These are phyloP conservation scores for Nothophytophthora sp. DNA, from an alignment of 352 stramenopile genomes.

Conservation along the genomic window DNA sequence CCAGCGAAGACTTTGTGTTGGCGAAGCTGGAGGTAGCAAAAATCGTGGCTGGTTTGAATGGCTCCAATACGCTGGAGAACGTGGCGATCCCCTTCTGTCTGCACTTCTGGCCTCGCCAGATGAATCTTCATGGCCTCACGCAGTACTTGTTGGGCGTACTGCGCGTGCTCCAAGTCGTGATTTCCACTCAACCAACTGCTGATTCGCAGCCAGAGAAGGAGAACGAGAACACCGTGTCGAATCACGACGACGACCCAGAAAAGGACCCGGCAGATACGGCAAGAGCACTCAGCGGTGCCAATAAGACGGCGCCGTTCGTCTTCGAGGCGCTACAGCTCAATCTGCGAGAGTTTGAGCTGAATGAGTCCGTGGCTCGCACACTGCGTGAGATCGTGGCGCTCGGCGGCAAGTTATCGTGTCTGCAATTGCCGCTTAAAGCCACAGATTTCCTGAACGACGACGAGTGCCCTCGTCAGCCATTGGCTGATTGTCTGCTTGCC, in stretches of 20 bases:
- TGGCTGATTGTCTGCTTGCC: conserved; percentile 26
- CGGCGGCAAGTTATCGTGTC: conserved; percentile 22
- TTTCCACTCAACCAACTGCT: neutral
- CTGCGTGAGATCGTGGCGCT: conserved; percentile 23
- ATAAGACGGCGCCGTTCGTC: conserved; percentile 30
- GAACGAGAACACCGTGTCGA: neutral
- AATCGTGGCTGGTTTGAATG: conserved; percentile 1
- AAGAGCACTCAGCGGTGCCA: too few relatives aligned
- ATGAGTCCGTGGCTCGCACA: conserved; percentile 19
- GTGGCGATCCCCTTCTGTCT: conserved; percentile 28
- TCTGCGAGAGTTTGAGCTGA: conserved; percentile 40
- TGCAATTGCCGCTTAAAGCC: conserved; percentile 32
- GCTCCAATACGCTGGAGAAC: neutral
- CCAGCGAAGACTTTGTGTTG: conserved; percentile 20
- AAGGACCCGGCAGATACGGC: too few relatives aligned
- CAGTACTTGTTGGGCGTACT: conserved; percentile 32
- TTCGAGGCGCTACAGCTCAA: conserved; percentile 35
- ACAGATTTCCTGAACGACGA: conserved; percentile 33
- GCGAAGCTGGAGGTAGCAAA: conserved; percentile 11
- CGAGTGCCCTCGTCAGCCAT: conserved; percentile 30
- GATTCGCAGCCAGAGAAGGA: conserved; percentile 1
- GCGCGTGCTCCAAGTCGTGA: conserved; percentile 12
- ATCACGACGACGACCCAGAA: neutral
- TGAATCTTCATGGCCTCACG: conserved; percentile 23
- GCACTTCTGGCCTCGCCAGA: conserved; percentile 29